Evolutionary conservation across 2,329 filamentous ascomycete genomes (phyloP).

Genomic region (Aureobasidium mangrovei): DNA sequence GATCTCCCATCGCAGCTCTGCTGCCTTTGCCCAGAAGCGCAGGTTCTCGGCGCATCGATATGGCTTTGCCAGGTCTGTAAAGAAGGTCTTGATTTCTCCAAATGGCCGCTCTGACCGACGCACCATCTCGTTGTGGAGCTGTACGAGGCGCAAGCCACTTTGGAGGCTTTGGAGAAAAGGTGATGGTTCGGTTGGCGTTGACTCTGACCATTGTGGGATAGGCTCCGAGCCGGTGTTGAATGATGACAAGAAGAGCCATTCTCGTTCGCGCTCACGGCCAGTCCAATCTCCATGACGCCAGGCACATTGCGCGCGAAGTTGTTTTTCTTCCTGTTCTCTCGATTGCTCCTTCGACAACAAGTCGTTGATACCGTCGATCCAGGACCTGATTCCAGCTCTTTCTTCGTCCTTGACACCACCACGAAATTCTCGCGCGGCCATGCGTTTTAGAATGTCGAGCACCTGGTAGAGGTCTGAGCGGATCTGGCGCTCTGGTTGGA

Average conservation of each 20-base stretch:
- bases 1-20: constrained; percentile 87
- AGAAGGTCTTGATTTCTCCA: constrained; percentile 78
- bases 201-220: constrained; percentile 58
- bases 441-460: constrained; percentile 83
- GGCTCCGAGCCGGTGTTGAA: constrained; percentile 51
- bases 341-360: constrained; percentile 71
- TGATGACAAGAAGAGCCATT: constrained; percentile 71
- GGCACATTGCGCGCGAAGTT: constrained; percentile 44
- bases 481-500: constrained; percentile 80
- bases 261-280: constrained; percentile 68
- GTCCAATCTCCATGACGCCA: constrained; percentile 70
- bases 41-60: constrained; percentile 92
- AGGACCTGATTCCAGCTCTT: constrained; percentile 62
- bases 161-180: constrained; percentile 65
- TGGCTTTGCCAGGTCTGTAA: constrained; percentile 88
- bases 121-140: constrained; percentile 83
- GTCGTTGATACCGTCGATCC: constrained; percentile 69
- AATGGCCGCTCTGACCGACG: constrained; percentile 78
- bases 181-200: constrained; percentile 52
- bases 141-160: constrained; percentile 72
- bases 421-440: constrained; percentile 79
- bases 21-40: constrained; percentile 91
- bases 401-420: constrained; percentile 75
- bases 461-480: constrained; percentile 75
- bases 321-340: constrained; percentile 59